Evolutionary conservation across 768 basidiomycete genomes (phyloP), one percentile per base, ranked within the genome.

Genomic region (Pleurotus salmoneostramineus): DNA sequence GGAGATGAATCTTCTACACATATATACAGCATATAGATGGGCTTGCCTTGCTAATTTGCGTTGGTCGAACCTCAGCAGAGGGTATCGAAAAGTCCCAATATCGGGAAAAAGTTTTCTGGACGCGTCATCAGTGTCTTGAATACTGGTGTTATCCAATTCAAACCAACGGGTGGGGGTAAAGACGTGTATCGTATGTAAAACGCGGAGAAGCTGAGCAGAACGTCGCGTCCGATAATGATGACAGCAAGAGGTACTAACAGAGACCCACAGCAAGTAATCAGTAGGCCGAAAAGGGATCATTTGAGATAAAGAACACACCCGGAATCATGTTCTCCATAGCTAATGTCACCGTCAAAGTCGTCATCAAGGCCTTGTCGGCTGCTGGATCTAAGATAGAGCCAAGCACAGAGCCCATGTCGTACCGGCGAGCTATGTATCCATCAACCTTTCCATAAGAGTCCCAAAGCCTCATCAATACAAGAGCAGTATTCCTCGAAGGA

Each of bases 1-100:
- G 56, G 21, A 14, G 60, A 17, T 47, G 44, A 52, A 56, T 21
- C 15, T 36, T 27, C 21, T 42, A 14, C 14, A 56, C 11, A 10
- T 33, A 27, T 42, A 64, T 34, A 43, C 34, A 44, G 60, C 7
- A 6, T 11, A 10, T 4, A 52, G 2, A 27, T 27, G 3, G 21
- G 58, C 50, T 43, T 42, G 89, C 92, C 78, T 96, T 98, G 78
- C 93, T 96, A 51, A 99, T 95, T n/a, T 72, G 72, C 8, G 97
- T 98, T 0, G 96, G 96, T 33, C 84, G 84, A 10, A 98, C 94
- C 71, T 97, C 95, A 1, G 94, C 96, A 1, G 95, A 96, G 1
- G 97, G 94, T 51, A 97, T 85, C 7, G 91, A 91, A 61, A 97
- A 93, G 68, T 98, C 92, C 92, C 95, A 99, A 72, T 98, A 99